These are phyloP conservation scores for Cutaneotrichosporon arboriforme DNA, from an alignment of 1,284 basidiomycete species.

Conservation along the genomic window DNA sequence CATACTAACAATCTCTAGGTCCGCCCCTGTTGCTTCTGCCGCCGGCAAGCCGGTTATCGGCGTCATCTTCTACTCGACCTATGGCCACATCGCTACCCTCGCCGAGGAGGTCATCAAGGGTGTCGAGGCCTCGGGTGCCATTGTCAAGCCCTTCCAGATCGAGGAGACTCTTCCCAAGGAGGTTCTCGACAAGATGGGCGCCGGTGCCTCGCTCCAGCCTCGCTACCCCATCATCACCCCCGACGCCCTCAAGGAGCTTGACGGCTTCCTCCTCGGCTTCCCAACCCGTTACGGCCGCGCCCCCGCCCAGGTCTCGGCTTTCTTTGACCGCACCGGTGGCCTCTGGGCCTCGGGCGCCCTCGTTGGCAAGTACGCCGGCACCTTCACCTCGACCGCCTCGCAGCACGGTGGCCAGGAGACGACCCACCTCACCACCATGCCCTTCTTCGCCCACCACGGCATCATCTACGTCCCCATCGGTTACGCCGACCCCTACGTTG, in stretches of 20 bases:
- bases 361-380: conserved; percentile 63
- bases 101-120: conserved; percentile 73
- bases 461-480: conserved; percentile 66
- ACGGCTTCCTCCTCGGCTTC: conserved; percentile 59
- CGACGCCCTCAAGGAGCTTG: conserved; percentile 58
- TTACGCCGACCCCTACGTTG: conserved; percentile 59
- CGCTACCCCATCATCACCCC: conserved; percentile 67
- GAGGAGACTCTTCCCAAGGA: conserved; percentile 78
- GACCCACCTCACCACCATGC: conserved; percentile 61
- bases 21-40: not conserved
- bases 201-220: conserved; percentile 51
- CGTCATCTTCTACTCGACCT: conserved; percentile 76
- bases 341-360: conserved; percentile 67
- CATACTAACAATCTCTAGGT: not conserved
- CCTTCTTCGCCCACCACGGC: conserved; percentile 68
- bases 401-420: conserved; percentile 51
- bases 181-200: conserved; percentile 69
- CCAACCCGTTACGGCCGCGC: conserved; percentile 64
- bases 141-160: conserved; percentile 65
- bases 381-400: conserved; percentile 39
- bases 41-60: conserved; percentile 58
- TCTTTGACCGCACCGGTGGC: conserved; percentile 68
- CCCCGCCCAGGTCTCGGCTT: conserved; percentile 51
- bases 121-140: conserved; percentile 64
- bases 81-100: conserved; percentile 72